These are phyloP conservation scores for Solanum medicagineum DNA, from an alignment of 257 asterid species.

Conservation along the genomic window DNA sequence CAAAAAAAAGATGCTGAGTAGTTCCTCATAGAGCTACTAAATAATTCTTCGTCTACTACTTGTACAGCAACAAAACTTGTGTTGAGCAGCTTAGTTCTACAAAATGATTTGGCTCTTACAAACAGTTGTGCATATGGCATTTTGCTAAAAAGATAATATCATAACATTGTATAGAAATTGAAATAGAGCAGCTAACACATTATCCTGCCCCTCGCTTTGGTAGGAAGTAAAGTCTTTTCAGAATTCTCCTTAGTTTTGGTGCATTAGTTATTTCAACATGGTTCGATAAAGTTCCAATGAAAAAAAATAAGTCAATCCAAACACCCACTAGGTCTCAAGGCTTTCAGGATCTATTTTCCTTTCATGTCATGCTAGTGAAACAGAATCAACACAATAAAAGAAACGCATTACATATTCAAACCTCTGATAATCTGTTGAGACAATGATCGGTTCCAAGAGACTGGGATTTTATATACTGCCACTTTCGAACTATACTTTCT, in stretches of 20 bases:
- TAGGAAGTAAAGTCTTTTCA: not conserved
- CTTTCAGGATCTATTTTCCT: not conserved
- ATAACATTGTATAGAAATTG: not conserved
- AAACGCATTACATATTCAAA: slow-evolving; percentile 10
- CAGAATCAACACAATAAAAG: not conserved
- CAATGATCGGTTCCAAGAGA: slow-evolving; percentile 91
- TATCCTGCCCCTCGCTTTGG: not conserved
- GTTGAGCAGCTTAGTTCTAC: not conserved
- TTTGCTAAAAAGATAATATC: not conserved
- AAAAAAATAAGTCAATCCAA: too few relatives aligned
- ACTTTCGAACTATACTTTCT: slow-evolving; percentile 67
- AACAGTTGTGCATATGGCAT: not conserved
- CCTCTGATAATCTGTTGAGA: slow-evolving; percentile 65
- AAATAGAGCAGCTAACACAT: not conserved
- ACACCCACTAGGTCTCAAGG: not conserved
- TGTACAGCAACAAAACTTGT: not conserved
- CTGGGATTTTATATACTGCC: slow-evolving; percentile 78
- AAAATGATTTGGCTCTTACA: not conserved
- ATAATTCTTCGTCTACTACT: not conserved
- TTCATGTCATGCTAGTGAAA: not conserved
- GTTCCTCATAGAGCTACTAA: not conserved
- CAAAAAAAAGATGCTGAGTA: not conserved
- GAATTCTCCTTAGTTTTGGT: not conserved
- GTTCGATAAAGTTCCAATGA: not conserved
- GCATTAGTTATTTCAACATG: not conserved